phyloP scores from a whole-genome alignment of 352 stramenopile species.

The Pilasporangium apinafurcum region DNA sequence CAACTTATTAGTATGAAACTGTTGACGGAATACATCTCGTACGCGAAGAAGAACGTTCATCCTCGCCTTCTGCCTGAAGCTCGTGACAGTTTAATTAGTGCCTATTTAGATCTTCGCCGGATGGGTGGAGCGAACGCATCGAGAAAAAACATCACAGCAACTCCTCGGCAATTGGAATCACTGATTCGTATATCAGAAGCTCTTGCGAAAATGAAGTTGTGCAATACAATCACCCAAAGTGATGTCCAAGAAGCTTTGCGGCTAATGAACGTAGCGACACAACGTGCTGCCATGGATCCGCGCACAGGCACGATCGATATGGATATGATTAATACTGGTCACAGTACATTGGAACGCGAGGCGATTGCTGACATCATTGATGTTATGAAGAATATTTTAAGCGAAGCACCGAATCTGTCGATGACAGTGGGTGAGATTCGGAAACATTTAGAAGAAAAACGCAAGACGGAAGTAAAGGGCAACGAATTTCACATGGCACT shows the following conservation, averaged over 20 bases:
- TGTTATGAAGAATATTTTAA: conserved; percentile 48
- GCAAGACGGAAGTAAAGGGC: conserved; percentile 66
- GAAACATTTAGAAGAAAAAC: conserved; percentile 82
- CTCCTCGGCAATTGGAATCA: conserved; percentile 96
- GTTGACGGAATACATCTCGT: conserved; percentile 95
- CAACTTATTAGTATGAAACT: conserved; percentile 79
- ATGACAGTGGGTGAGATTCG: conserved; percentile 86
- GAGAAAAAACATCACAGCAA: conserved; percentile 97
- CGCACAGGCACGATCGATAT: conserved; percentile 99
- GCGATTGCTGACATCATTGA: conserved; percentile 51
- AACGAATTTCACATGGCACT: conserved; percentile 88
- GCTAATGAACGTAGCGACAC: conserved; percentile 97
- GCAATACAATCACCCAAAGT: conserved; percentile 35
- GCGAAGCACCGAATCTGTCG: conserved; percentile 46
- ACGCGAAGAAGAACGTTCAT: conserved; percentile 90
- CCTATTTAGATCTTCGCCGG: conserved; percentile 91
- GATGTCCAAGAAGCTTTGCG: conserved; percentile 95
- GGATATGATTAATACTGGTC: conserved; percentile 98
- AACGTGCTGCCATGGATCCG: conserved; percentile 96
- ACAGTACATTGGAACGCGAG: conserved; percentile 87
- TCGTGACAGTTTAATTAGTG: conserved; percentile 84
- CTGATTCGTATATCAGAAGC: conserved; percentile 98
- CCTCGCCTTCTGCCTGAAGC: conserved; percentile 90
- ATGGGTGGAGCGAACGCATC: conserved; percentile 56
- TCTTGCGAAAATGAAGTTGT: conserved; percentile 93